Conservation (phyloP, 495 filamentous ascomycete species). For the Penicillium coprophilum region DNA sequence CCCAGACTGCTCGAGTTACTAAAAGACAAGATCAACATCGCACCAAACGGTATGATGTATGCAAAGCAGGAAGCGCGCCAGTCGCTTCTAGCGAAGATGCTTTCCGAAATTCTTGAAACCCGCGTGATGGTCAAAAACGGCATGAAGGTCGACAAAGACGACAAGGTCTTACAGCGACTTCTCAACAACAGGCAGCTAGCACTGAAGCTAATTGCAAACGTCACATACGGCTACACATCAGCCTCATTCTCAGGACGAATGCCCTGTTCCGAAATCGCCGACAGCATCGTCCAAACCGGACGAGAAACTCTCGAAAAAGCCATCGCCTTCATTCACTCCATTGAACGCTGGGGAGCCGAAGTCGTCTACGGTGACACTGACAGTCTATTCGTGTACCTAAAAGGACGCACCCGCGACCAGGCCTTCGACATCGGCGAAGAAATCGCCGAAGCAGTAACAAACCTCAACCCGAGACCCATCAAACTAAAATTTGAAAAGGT, state of each 20-base stretch:
- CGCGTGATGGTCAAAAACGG: slow-evolving; percentile 97
- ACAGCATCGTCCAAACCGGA: slow-evolving; percentile 95
- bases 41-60: slow-evolving; percentile 97
- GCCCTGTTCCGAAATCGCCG: slow-evolving; percentile 97
- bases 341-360: slow-evolving; percentile 85
- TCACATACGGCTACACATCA: slow-evolving; percentile 97
- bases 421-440: slow-evolving; percentile 92
- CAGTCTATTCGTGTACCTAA: slow-evolving; percentile 89
- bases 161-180: slow-evolving; percentile 79
- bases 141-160: slow-evolving; percentile 93
- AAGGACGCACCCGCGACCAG: slow-evolving; percentile 79
- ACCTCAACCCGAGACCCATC: slow-evolving; percentile 86
- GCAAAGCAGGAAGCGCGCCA: slow-evolving; percentile 81
- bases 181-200: slow-evolving; percentile 93
- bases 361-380: slow-evolving; percentile 99
- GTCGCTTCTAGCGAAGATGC: slow-evolving; percentile 92
- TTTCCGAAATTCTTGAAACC: slow-evolving; percentile 93
- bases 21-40: slow-evolving; percentile 84
- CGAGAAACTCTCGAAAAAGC: slow-evolving; percentile 93
- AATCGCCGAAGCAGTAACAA: slow-evolving; percentile 84
- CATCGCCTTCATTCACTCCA: slow-evolving; percentile 87
- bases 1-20: slow-evolving; percentile 73
- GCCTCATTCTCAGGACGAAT: slow-evolving; percentile 94
- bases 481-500: slow-evolving; percentile 99
- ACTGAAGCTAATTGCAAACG: slow-evolving; percentile 95